Conservation (phyloP, 352 stramenopile species). For the Pythium phragmitis region DNA sequence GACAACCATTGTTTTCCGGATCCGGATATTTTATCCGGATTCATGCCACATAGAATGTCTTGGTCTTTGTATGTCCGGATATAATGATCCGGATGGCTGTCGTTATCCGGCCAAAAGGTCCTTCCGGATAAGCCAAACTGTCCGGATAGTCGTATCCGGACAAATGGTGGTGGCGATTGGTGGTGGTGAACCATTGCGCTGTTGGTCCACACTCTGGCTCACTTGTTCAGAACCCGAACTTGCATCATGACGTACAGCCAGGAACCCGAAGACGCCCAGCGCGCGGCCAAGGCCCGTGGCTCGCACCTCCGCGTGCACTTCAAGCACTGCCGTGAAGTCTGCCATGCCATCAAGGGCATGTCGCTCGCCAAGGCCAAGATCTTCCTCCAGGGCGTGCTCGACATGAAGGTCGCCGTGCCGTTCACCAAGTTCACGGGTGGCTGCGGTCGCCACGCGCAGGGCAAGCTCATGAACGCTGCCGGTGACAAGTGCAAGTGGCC, state of each 20-base stretch:
- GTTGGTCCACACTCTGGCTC: slow-evolving; percentile 1
- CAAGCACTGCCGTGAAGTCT: slow-evolving; percentile 99
- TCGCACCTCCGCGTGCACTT: slow-evolving; percentile 99
- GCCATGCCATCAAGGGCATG: slow-evolving; percentile 98
- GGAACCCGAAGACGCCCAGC: slow-evolving; percentile 88
- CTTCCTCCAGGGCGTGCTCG: slow-evolving; percentile 96
- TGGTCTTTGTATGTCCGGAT: slow-evolving; percentile 23
- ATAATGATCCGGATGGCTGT: not conserved
- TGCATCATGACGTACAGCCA: slow-evolving; percentile 87
- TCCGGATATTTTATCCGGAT: slow-evolving; percentile 17
- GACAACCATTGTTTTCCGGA: not conserved
- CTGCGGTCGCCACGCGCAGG: slow-evolving; percentile 97
- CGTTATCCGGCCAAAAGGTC: slow-evolving; percentile 5
- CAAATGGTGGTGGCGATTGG: slow-evolving; percentile 41
- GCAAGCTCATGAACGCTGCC: slow-evolving; percentile 93
- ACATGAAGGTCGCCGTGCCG: slow-evolving; percentile 97
- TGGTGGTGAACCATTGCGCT: slow-evolving; percentile 46
- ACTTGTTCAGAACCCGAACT: slow-evolving; percentile 72
- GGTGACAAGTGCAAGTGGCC: slow-evolving; percentile 98
- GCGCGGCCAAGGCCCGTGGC: slow-evolving; percentile 93
- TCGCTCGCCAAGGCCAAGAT: slow-evolving; percentile 93
- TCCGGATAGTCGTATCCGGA: slow-evolving; percentile 32
- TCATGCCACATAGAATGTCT: not conserved
- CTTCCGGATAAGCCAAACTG: slow-evolving; percentile 14
- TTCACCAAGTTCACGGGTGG: slow-evolving; percentile 99